These are phyloP conservation scores for Gonium pectorale DNA, from an alignment of 139 green algal species.

Conservation along the genomic window DNA sequence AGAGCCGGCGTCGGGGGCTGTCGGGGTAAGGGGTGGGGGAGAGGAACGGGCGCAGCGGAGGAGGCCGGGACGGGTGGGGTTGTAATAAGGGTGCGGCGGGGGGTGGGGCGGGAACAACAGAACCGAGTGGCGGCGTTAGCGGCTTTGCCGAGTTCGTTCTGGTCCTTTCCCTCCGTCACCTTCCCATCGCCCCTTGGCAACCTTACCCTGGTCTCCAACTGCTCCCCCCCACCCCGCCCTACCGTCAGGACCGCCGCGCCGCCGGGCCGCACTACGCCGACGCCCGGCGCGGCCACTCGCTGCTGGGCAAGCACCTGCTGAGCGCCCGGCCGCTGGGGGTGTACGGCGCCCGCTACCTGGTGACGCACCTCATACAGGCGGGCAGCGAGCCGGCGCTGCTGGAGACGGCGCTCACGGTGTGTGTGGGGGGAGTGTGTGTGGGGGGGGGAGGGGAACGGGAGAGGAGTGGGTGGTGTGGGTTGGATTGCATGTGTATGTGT, in stretches of 20 bases:
- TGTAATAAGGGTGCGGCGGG: no score
- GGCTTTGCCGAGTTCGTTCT: no score
- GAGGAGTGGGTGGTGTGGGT: neutral
- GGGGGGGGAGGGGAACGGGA: neutral
- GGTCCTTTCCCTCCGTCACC: no score
- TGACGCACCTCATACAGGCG: constrained; percentile 27
- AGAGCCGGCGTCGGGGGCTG: neutral
- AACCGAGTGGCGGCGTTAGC: no score
- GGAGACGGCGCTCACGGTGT: constrained; percentile 28
- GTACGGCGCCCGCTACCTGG: constrained; percentile 44
- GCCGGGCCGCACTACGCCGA: constrained; percentile 16
- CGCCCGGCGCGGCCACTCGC: constrained; percentile 14
- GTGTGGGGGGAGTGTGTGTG: neutral
- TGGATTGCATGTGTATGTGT: neutral
- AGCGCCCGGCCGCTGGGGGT: neutral
- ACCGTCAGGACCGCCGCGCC: constrained; percentile 24
- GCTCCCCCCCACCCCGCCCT: neutral
- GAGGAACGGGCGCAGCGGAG: neutral
- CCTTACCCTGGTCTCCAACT: neutral
- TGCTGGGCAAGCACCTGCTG: constrained; percentile 28
- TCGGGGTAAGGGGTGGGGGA: neutral
- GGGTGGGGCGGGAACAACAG: no score
- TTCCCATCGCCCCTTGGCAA: neutral
- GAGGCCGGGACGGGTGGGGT: no score
- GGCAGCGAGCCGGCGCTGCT: constrained; percentile 29